Conservation (phyloP, 441 rosid species). For the Croton laevigatus region DNA sequence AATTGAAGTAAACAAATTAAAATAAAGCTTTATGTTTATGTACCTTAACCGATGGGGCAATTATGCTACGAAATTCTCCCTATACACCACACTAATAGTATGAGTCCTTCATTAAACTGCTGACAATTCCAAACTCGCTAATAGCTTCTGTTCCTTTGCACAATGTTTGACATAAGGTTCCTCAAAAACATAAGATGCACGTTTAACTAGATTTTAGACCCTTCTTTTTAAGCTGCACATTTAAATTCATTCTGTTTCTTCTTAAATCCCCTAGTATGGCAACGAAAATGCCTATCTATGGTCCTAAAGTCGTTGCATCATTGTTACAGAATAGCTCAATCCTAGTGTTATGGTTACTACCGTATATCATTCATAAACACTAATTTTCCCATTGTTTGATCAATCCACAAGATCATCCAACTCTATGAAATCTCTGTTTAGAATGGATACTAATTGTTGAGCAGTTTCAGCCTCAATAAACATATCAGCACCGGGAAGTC, state of each 20-base stretch:
- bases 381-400: constrained; percentile 10
- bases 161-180: constrained; percentile 5
- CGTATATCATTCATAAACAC: constrained; percentile 12
- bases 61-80: constrained; percentile 16
- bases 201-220: background rate
- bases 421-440: constrained; percentile 46
- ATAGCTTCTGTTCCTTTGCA: constrained; percentile 12
- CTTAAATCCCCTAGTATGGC: background rate
- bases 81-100: constrained; percentile 18
- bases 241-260: constrained; percentile 14
- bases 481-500: constrained; percentile 19
- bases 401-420: constrained; percentile 40
- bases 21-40: background rate
- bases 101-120: constrained; percentile 17
- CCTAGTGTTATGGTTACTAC: constrained; percentile 2
- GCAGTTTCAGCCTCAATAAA: constrained; percentile 20
- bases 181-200: constrained; percentile 5
- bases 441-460: constrained; percentile 25
- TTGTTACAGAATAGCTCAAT: constrained; percentile 11
- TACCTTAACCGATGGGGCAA: constrained; percentile 32
- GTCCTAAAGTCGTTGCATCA: constrained; percentile 17
- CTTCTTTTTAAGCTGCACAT: constrained; percentile 8
- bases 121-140: constrained; percentile 13
- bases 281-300: background rate
- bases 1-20: background rate